These are phyloP conservation scores for Trichoderma arundinaceum DNA, from an alignment of 2,329 filamentous ascomycete genomes.

Conservation along the genomic window DNA sequence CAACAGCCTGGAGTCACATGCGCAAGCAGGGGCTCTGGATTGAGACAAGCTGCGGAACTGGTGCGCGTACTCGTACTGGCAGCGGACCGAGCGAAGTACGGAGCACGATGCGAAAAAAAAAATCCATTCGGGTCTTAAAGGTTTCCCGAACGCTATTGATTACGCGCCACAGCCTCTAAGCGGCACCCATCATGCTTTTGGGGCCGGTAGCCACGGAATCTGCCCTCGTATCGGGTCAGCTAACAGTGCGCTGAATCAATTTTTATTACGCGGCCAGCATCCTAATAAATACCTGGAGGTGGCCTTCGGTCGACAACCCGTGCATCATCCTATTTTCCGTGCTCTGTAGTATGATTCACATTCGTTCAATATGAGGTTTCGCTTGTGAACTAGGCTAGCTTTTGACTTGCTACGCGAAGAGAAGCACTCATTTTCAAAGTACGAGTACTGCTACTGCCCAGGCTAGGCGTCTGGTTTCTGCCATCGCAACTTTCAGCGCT, in stretches of 20 bases:
- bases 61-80: conserved; percentile 5
- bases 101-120: background rate
- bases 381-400: conserved; percentile 9
- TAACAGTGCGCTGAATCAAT: conserved; percentile 18
- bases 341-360: background rate
- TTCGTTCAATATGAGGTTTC: conserved; percentile 20
- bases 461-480: background rate
- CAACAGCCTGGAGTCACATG: conserved; percentile 12
- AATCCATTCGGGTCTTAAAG: conserved; percentile 21
- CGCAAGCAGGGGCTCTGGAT: conserved; percentile 18
- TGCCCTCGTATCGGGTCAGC: conserved; percentile 19
- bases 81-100: no score
- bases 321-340: background rate
- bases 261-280: conserved; percentile 20
- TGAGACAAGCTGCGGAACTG: conserved; percentile 22
- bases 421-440: background rate
- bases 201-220: conserved; percentile 22
- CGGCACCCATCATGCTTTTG: conserved; percentile 22
- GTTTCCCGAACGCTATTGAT: conserved; percentile 17
- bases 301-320: conserved; percentile 11
- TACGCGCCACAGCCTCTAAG: conserved; percentile 12
- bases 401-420: conserved; percentile 4
- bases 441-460: background rate
- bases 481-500: background rate
- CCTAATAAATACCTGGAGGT: conserved; percentile 30